Base-by-base conservation (phyloP, 2,329 filamentous ascomycete species). In the Dichotomopilus funicola region DNA sequence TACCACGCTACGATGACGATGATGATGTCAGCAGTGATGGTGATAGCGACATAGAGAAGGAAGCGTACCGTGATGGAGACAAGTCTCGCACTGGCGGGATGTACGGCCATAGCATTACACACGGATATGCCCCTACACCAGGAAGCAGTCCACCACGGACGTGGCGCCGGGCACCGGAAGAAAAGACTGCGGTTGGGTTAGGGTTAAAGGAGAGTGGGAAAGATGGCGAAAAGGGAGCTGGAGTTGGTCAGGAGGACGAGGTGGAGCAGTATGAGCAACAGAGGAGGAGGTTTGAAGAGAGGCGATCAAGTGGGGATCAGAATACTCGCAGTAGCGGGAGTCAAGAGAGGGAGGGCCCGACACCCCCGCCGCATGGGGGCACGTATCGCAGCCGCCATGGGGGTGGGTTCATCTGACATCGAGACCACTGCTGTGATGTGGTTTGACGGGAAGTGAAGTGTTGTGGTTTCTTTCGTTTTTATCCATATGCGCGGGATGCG, bases 41-140 rank as follows among this genome's bases (percentile, higher is more conserved):
- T 1, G 67, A 71, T 6, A 68, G 66, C 5, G 63, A 67, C 3
- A 27, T 27, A 27, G 40, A 11, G 6, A 42, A 67, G 34, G 60
- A 63, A 31, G 59, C 66, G 8, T 68, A 70, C 9, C 67, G 70
- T 6, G 70, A 68, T 13, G 10, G 33, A 11, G 40, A 42, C 40
- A 6, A 12, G 11, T 11, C 57, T 62, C 51, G 51, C 60, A 33
- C 67, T 67, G 3, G 33, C 7, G 9, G n/a, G n/a, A 7, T 37
- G 13, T 76, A 76, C 41, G 74, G 74, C 1, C 71, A 72, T 31
- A 73, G 72, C 9, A 74, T 76, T 52, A 77, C 75, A 3, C 45
- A 44, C 9, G 55, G 47, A 31, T 59, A 61, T 47, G 66, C 40
- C 66, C 7, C 34, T 6, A 10, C 34, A 7, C 27, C 13, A 37